A percentile compares a stretch with the other conserved stretches of the same genome.
Conservation (phyloP, 805 yeast genomes). For the Schizosaccharomyces lindneri region DNA sequence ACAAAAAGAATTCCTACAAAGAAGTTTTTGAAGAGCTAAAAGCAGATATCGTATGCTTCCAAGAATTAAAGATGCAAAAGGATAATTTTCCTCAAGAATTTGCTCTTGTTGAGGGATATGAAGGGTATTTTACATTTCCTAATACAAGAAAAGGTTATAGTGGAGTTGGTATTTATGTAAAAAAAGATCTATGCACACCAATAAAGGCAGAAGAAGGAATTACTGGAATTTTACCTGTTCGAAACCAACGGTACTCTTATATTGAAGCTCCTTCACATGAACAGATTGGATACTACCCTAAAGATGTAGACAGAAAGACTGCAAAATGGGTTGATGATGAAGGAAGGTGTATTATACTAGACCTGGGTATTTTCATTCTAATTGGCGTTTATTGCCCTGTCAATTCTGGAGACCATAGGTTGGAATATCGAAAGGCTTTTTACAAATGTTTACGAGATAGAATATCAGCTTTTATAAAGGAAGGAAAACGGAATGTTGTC, state of each 20-base stretch:
- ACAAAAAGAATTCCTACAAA: constrained; percentile 19
- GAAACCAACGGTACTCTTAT: not conserved
- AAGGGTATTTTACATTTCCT: constrained; percentile 48
- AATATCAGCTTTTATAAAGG: constrained; percentile 25
- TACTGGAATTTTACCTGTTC: constrained; percentile 28
- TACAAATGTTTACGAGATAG: constrained; percentile 36
- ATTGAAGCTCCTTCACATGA: not conserved
- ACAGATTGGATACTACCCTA: not conserved
- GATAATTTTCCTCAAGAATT: constrained; percentile 22
- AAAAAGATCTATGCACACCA: constrained; percentile 18
- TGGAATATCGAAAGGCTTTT: constrained; percentile 31
- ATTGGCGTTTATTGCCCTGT: constrained; percentile 71
- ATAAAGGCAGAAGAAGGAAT: constrained; percentile 68
- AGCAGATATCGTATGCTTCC: constrained; percentile 64
- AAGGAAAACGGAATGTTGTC: constrained; percentile 41
- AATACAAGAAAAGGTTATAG: constrained; percentile 52
- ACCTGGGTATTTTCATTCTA: constrained; percentile 25
- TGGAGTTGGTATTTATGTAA: constrained; percentile 69
- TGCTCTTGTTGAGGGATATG: constrained; percentile 30
- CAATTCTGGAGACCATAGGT: constrained; percentile 38
- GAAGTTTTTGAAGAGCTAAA: constrained; percentile 27
- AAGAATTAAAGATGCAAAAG: constrained; percentile 55
- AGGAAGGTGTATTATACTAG: constrained; percentile 61
- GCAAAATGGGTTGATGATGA: constrained; percentile 39
- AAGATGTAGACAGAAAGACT: not conserved